These are phyloP conservation scores for Bretschneidera sinensis DNA, from an alignment of 345 rosid species.

Conservation along the genomic window DNA sequence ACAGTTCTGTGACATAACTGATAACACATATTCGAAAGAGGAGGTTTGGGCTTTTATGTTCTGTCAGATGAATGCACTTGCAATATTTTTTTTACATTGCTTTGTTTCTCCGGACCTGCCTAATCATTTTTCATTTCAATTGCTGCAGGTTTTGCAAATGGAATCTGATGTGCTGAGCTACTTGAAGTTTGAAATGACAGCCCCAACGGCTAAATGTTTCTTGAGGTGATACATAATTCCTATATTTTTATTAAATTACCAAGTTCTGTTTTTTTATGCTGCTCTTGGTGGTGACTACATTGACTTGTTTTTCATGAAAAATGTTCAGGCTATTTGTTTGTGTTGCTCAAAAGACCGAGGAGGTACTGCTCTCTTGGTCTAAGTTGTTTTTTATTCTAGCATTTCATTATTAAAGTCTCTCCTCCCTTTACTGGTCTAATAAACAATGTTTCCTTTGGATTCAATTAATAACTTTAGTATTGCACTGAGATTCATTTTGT, in stretches of 20 bases:
- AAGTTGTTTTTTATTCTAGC: background rate
- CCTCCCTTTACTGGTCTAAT: background rate
- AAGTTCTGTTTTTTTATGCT: background rate
- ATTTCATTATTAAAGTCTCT: background rate
- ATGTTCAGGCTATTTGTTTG: constrained; percentile 22
- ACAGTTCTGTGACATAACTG: constrained; percentile 90
- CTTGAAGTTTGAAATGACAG: constrained; percentile 89
- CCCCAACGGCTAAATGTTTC: constrained; percentile 85
- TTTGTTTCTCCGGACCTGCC: no score
- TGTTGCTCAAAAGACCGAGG: constrained; percentile 20
- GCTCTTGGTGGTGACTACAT: background rate
- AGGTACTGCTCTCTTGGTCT: constrained; percentile 16
- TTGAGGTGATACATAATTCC: constrained; percentile 51
- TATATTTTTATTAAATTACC: background rate
- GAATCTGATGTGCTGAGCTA: constrained; percentile 76
- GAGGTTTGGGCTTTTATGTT: constrained; percentile 66
- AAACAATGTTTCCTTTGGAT: background rate
- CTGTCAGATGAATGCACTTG: background rate
- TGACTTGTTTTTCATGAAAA: constrained; percentile 2
- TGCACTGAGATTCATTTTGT: background rate
- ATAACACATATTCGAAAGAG: constrained; percentile 78
- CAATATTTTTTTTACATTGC: no score
- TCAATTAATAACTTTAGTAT: no score
- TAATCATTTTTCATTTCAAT: background rate
- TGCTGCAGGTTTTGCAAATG: constrained; percentile 76